Evolutionary conservation across 2,329 filamentous ascomycete species (phyloP).

Genomic region (Hansfordia pulvinata): DNA sequence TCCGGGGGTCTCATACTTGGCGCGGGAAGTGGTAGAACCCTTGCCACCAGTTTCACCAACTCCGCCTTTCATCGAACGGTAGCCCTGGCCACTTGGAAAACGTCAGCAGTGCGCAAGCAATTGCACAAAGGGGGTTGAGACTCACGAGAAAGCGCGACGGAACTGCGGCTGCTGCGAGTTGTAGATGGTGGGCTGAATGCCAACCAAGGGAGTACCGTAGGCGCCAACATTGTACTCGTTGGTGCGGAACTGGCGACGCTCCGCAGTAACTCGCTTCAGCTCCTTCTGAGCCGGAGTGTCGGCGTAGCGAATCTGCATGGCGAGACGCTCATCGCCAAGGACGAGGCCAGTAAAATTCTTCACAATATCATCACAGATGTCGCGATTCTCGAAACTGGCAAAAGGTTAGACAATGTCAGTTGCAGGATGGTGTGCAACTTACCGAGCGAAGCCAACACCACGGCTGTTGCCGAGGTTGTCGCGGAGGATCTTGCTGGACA

Average conservation of each 20-base stretch:
- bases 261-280: constrained; percentile 89
- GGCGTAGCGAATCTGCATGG: constrained; percentile 89
- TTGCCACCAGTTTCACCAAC: no score
- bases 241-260: constrained; percentile 88
- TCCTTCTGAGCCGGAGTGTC: constrained; percentile 96
- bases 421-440: constrained; percentile 18
- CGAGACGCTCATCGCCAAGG: constrained; percentile 64
- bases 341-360: constrained; percentile 69
- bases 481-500: constrained; percentile 90
- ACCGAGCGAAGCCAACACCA: constrained; percentile 96
- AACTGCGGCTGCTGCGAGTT: constrained; percentile 16
- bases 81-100: no score
- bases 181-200: constrained; percentile 36
- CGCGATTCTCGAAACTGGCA: constrained; percentile 71
- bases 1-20: no score
- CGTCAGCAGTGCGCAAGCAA: no score
- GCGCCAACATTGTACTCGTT: constrained; percentile 81
- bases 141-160: constrained; percentile 1
- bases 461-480: constrained; percentile 87
- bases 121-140: constrained; percentile 3
- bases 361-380: constrained; percentile 84
- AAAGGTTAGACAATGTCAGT: constrained; percentile 1
- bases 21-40: no score
- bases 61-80: no score
- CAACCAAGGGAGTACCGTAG: constrained; percentile 49